phyloP scores from a whole-genome alignment of 305 asterid species.

The Fraxinus ornus region DNA sequence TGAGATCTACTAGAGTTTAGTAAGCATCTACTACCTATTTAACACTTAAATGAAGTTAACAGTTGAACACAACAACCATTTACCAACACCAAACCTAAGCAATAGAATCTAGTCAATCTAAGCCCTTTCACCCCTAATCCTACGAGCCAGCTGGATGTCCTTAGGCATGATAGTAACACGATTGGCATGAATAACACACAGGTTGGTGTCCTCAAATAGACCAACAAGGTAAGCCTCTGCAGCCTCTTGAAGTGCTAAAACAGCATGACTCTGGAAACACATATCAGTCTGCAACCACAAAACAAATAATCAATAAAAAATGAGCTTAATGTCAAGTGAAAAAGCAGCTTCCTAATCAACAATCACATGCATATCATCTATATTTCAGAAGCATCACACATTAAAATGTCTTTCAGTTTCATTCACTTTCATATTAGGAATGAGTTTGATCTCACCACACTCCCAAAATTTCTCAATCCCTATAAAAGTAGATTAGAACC shows the following conservation, averaged over 20 bases:
- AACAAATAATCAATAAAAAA: background rate
- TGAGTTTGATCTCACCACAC: too few relatives aligned
- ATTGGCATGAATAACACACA: constrained; percentile 93
- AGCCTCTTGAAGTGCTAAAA: constrained; percentile 84
- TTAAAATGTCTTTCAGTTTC: too few relatives aligned
- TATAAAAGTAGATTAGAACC: background rate
- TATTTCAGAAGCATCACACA: too few relatives aligned
- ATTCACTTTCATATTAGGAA: too few relatives aligned
- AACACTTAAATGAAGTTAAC: constrained; percentile 16
- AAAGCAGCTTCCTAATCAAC: too few relatives aligned
- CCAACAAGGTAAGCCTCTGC: constrained; percentile 91
- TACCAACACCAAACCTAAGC: constrained; percentile 15
- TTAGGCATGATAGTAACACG: constrained; percentile 92
- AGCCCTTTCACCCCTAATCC: constrained; percentile 93
- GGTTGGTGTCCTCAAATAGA: constrained; percentile 76
- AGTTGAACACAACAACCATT: constrained; percentile 25
- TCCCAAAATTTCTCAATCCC: too few relatives aligned
- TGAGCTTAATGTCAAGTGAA: too few relatives aligned
- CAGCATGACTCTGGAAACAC: constrained; percentile 91
- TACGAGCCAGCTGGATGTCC: constrained; percentile 82
- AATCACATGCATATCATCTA: too few relatives aligned
- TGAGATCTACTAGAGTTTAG: constrained; percentile 19
- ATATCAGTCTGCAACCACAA: constrained; percentile 70
- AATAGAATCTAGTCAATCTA: constrained; percentile 23
- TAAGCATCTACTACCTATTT: constrained; percentile 10